A percentile compares a stretch with the other conserved stretches of the same genome.
Evolutionary conservation across 2,329 filamentous ascomycete genomes (phyloP).

Genomic region (Berkeleyomyces rouxiae): DNA sequence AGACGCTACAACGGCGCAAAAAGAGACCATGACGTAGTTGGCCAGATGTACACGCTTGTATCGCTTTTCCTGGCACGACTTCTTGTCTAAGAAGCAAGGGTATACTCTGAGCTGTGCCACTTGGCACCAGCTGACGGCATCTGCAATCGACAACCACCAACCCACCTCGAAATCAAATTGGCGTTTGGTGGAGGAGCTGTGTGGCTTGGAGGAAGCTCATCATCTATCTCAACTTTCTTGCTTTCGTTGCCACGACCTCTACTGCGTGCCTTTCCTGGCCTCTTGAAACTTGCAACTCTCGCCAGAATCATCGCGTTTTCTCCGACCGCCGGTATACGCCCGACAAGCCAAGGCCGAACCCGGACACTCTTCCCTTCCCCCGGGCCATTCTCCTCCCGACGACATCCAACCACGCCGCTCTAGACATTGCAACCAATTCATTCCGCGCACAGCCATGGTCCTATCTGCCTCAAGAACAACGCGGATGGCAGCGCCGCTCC

Average conservation of each 20-base stretch:
- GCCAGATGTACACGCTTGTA: no score
- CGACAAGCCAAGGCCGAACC: no score
- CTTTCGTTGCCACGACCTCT: background rate
- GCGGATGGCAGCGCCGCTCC: conserved; percentile 7
- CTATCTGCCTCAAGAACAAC: conserved; percentile 10
- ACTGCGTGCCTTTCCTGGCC: background rate
- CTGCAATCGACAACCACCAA: background rate
- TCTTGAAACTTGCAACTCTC: no score
- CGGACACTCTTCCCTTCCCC: no score
- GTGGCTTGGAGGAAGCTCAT: background rate
- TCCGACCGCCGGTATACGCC: no score
- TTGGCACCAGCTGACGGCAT: background rate
- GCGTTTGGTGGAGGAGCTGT: background rate
- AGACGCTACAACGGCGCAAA: background rate
- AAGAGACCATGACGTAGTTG: conserved; percentile 5
- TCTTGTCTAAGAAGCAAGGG: no score
- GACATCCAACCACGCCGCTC: background rate
- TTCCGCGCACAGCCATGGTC: conserved; percentile 4
- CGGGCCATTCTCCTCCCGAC: background rate
- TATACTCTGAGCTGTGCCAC: background rate
- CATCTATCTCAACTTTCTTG: background rate
- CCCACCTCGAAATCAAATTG: background rate
- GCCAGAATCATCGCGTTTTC: no score
- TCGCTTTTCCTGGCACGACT: no score
- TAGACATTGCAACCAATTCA: background rate